Conservation (phyloP, 768 basidiomycete species). For the Arthromyces matolae region DNA sequence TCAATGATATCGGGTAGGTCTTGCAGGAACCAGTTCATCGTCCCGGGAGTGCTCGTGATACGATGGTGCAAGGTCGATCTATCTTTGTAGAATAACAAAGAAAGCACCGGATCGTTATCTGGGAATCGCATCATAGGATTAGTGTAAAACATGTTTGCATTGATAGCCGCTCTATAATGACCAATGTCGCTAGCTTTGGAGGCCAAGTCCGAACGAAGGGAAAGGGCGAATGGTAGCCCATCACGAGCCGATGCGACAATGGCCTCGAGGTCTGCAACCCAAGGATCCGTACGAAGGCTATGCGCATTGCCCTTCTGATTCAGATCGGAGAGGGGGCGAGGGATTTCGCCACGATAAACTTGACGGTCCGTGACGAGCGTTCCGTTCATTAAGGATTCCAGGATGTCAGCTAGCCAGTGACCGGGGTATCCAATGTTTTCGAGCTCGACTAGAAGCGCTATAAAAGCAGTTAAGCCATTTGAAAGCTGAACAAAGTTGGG, state of each 20-base stretch:
- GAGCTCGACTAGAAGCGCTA: constrained; percentile 29
- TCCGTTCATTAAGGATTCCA: constrained; percentile 24
- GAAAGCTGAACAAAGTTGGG: constrained; percentile 25
- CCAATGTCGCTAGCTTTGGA: constrained; percentile 19
- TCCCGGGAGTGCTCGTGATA: not conserved
- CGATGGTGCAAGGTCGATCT: not conserved
- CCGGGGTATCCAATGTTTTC: constrained; percentile 31
- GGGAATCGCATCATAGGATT: constrained; percentile 9
- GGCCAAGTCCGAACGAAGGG: constrained; percentile 17
- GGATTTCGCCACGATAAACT: constrained; percentile 23
- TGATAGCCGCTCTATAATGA: constrained; percentile 18
- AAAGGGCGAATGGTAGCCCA: constrained; percentile 21
- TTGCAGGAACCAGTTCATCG: constrained; percentile 4
- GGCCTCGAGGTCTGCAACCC: constrained; percentile 25
- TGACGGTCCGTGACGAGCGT: constrained; percentile 22
- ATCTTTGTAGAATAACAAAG: constrained; percentile 15
- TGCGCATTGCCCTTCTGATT: constrained; percentile 18
- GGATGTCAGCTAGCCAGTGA: constrained; percentile 34
- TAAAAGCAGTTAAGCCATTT: constrained; percentile 32
- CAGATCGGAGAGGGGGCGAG: constrained; percentile 25
- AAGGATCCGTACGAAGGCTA: constrained; percentile 23
- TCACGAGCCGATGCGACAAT: constrained; percentile 19
- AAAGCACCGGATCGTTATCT: constrained; percentile 15
- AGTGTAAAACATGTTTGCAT: constrained; percentile 13
- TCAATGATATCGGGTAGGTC: constrained; percentile 10